Evolutionary conservation across 768 basidiomycete species (phyloP), one percentile per base, ranked within the genome.

Genomic region (Tricholoma furcatifolium): DNA sequence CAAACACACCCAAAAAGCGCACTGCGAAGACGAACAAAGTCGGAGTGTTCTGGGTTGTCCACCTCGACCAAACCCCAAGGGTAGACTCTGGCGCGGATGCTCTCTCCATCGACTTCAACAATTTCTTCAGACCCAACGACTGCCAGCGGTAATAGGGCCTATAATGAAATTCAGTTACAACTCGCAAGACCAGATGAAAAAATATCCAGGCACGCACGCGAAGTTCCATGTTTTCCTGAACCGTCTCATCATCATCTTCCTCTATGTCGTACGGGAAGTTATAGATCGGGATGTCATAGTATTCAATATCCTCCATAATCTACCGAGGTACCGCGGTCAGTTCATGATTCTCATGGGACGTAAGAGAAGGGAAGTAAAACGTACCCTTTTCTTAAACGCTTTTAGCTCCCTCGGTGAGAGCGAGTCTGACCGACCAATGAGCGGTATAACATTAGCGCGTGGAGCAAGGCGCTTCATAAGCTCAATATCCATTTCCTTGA

Each of bases 211-310:
- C 14, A 50, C 82, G 53, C 57, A 87, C 87, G 38, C 92, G 77
- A n/a, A 95, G 78, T 69, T 93, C 91, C 69, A 83, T 84, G 69
- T 94, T 94, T 68, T 94, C 92, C 55, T 82, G 78, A 56, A 96
- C 89, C 5, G 92, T 94, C 42, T 93, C 92, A 64, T 93, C 89
- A 62, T 95, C 93, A 60, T 96, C 93, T 70, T 96, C 93, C 62
- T 96, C 93, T 4, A 88, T 81, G 61, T 94, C 92, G 67, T 93
- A 95, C 0, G 92, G 92, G 81, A 95, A 95, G 76, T 93, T 93
- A 75, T 93, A 94, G 43, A 94, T 84, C 1, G 91, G 91, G 59
- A 95, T 94, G 53, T 84, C 81, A 69, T 92, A 92, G 74, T 91
- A 76, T 61, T 89, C 87, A 60, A 96, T 93, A 61, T 96, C 93